Evolutionary conservation across 78 protist species (phyloP).

Genomic region (slime mould (Dictyostelium discoideum)): DNA sequence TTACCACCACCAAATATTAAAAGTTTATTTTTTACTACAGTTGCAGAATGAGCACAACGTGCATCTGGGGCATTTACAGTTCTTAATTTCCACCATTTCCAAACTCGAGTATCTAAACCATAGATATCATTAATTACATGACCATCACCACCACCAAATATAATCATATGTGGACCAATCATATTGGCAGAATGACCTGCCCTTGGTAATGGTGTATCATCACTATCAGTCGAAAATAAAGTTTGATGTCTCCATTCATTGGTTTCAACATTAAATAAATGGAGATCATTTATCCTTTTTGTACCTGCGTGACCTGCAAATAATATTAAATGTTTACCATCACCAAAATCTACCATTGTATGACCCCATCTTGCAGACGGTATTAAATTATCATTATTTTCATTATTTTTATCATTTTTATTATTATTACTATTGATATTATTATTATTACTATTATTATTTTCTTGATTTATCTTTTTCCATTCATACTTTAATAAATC

Average conservation of each 20-base stretch:
- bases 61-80: slow-evolving; percentile 36
- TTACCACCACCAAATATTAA: slow-evolving; percentile 75
- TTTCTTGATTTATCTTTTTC: slow-evolving; percentile 14
- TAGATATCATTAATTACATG: slow-evolving; percentile 51
- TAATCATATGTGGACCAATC: slow-evolving; percentile 32
- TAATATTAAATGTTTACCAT: background rate
- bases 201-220: slow-evolving; percentile 49
- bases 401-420: background rate
- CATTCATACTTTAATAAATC: slow-evolving; percentile 40
- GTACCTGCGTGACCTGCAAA: slow-evolving; percentile 68
- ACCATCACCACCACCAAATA: slow-evolving; percentile 84
- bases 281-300: slow-evolving; percentile 52
- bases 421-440: background rate
- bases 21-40: slow-evolving; percentile 21
- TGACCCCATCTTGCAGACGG: slow-evolving; percentile 79
- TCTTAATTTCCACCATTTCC: slow-evolving; percentile 68
- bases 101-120: slow-evolving; percentile 23
- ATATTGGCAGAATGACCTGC: slow-evolving; percentile 73
- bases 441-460: background rate
- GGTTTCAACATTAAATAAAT: slow-evolving; percentile 24
- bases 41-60: slow-evolving; percentile 67
- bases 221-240: background rate
- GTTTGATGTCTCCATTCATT: slow-evolving; percentile 41
- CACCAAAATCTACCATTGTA: slow-evolving; percentile 25
- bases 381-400: background rate